Percentiles rank a stretch among this genome's conserved stretches.
Conservation (phyloP, 1,284 basidiomycete genomes). For the Boletellus deceptivus region DNA sequence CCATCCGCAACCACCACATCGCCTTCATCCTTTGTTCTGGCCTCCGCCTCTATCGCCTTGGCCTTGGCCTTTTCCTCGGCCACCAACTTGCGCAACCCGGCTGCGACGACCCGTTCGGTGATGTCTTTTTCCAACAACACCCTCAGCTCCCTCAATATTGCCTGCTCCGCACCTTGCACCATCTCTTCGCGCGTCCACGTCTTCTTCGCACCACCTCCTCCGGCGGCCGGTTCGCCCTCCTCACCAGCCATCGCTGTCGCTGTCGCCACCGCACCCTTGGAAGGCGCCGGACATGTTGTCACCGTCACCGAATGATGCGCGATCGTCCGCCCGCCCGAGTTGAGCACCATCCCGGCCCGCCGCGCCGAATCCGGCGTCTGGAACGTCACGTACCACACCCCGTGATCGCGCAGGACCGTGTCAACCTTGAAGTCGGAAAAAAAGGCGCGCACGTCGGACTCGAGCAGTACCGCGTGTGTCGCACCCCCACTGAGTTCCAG, state of each 20-base stretch:
- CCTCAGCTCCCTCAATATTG: constrained; percentile 64
- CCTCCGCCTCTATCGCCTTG: constrained; percentile 30
- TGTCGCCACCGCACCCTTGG: constrained; percentile 31
- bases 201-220: constrained; percentile 32
- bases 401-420: constrained; percentile 65
- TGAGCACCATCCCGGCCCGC: constrained; percentile 58
- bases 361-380: constrained; percentile 54
- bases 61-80: constrained; percentile 47
- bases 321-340: constrained; percentile 48
- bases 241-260: constrained; percentile 14
- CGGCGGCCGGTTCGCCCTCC: constrained; percentile 45
- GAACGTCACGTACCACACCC: constrained; percentile 73
- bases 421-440: constrained; percentile 66
- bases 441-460: constrained; percentile 60
- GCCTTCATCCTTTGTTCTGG: constrained; percentile 37
- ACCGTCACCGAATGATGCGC: constrained; percentile 60
- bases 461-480: constrained; percentile 47
- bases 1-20: constrained; percentile 13
- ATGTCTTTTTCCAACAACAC: constrained; percentile 67
- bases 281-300: constrained; percentile 52
- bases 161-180: constrained; percentile 55
- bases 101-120: constrained; percentile 59
- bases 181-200: constrained; percentile 60
- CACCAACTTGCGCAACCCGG: constrained; percentile 55
- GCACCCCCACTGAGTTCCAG: constrained; percentile 52